Conservation (phyloP, 169 alveolate genomes). For the Eimeria tenella region DNA sequence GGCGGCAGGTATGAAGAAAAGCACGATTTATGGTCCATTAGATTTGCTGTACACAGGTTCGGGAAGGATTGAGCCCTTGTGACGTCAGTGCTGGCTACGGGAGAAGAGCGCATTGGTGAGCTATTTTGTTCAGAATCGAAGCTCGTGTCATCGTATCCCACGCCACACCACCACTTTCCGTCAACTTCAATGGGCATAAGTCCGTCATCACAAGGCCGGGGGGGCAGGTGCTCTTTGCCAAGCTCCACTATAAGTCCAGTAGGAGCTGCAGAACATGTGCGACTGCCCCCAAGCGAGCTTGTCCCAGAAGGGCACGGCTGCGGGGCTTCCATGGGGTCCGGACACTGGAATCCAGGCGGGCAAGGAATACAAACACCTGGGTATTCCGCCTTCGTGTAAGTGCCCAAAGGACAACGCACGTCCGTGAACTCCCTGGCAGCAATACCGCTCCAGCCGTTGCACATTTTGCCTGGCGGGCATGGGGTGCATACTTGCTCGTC, state of each 20-base stretch:
- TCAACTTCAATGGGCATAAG: conserved; percentile 26
- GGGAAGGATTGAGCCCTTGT: not conserved
- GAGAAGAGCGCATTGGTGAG: conserved; percentile 27
- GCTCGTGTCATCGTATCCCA: conserved; percentile 25
- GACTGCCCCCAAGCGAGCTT: conserved; percentile 52
- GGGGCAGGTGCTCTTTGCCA: conserved; percentile 57
- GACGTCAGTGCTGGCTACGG: not conserved
- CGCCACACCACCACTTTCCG: conserved; percentile 64
- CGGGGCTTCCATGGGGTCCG: conserved; percentile 29
- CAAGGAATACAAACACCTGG: conserved; percentile 66
- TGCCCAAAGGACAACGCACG: conserved; percentile 47
- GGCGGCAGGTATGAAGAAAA: not conserved
- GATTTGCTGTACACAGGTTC: not conserved
- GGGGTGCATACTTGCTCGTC: conserved; percentile 52
- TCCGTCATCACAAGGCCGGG: conserved; percentile 50
- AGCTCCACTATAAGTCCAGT: conserved; percentile 33
- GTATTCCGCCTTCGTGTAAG: conserved; percentile 43
- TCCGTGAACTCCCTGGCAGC: conserved; percentile 1
- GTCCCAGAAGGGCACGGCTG: conserved; percentile 66
- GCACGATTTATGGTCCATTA: not conserved
- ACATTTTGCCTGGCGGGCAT: conserved; percentile 61
- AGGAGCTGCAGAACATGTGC: conserved; percentile 33
- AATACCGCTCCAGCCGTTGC: conserved; percentile 28
- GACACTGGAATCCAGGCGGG: conserved; percentile 67
- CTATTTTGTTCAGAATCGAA: not conserved